A percentile compares a stretch with the other conserved stretches of the same genome.
Conservation (phyloP, 129 eudicot genomes). For the Ambrosia trifida region DNA sequence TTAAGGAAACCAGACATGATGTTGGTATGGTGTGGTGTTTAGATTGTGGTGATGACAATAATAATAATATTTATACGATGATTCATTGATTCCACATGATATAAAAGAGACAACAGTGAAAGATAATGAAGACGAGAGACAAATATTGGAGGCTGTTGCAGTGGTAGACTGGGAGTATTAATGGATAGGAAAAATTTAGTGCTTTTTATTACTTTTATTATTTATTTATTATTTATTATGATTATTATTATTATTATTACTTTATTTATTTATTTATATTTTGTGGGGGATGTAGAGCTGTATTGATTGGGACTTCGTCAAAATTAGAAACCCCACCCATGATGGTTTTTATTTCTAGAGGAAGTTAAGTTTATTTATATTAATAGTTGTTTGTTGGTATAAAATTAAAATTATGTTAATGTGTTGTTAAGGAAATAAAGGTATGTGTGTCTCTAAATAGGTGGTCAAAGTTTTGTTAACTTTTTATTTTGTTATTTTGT, state of each 20-base stretch:
- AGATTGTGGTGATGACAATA: neutral
- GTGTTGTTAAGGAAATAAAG: too few relatives aligned
- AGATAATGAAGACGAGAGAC: constrained; percentile 26
- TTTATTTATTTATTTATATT: too few relatives aligned
- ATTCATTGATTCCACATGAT: constrained; percentile 39
- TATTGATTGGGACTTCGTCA: constrained; percentile 33
- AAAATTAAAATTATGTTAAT: too few relatives aligned
- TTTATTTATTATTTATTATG: too few relatives aligned
- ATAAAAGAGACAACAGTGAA: constrained; percentile 28
- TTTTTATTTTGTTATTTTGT: too few relatives aligned
- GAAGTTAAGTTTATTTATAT: neutral
- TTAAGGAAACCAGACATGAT: constrained; percentile 48
- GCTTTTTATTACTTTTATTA: neutral
- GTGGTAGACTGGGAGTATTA: constrained; percentile 29
- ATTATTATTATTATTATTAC: too few relatives aligned
- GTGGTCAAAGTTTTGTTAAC: too few relatives aligned
- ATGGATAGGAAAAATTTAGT: constrained; percentile 33
- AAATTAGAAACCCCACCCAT: constrained; percentile 26
- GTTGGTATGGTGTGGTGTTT: neutral
- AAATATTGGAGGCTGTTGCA: constrained; percentile 22
- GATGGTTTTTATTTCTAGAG: neutral
- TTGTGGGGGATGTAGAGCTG: constrained; percentile 20
- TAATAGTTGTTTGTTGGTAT: too few relatives aligned
- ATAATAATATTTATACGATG: constrained; percentile 25
- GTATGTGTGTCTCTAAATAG: too few relatives aligned